Evolutionary conservation across 164 flowering plant genomes (phyloP), one percentile per base, ranked within the genome.

Genomic region (Magnolia officinalis): DNA sequence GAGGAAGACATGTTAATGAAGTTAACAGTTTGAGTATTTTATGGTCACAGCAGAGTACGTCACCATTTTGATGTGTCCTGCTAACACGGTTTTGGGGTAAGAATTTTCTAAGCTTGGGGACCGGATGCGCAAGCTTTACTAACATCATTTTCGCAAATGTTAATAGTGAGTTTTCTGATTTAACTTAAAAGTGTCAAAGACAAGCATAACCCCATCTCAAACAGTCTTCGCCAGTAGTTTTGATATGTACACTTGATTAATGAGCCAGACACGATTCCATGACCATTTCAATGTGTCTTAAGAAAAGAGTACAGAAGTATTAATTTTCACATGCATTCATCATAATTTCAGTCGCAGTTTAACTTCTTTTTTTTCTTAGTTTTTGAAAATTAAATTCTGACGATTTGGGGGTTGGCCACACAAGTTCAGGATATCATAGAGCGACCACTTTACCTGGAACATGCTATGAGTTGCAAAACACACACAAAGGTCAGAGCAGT

Each of bases 391-490:
- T 64, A 2, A 64, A 2, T 64, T 64, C 10, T 64, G 9, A n/a
- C 2, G 2, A n/a, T 64, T 64, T 20, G 67, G 67, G 5, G 21
- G 9, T 64, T 18, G 19, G 67, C 3, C 26, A 18, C 19, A 64
- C 5, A 20, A 20, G 8, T 21, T 19, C 2, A 21, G 67, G 67
- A 21, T 8, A 64, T 13, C 24, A 64, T 64, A 21, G 13, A 6
- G 23, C 0, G 67, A 0, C 6, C 45, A 37, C 45, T 72, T 52
- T 52, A 75, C 77, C 77, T 75, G 20, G 77, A 67, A 52, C 77
- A 75, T 29, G 77, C 77, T 31, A 75, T 75, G 24, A 75, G 77
- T 55, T 75, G 77, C 59, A 67, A 18, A 19, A 76, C 73, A 13
- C 67, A 76, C 8, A 59, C 73, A 45, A 76, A 76, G 14, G 58